Evolutionary conservation across 2,329 filamentous ascomycete genomes (phyloP), one percentile per base, ranked within the genome.

Genomic region (Aureobasidium sp.): DNA sequence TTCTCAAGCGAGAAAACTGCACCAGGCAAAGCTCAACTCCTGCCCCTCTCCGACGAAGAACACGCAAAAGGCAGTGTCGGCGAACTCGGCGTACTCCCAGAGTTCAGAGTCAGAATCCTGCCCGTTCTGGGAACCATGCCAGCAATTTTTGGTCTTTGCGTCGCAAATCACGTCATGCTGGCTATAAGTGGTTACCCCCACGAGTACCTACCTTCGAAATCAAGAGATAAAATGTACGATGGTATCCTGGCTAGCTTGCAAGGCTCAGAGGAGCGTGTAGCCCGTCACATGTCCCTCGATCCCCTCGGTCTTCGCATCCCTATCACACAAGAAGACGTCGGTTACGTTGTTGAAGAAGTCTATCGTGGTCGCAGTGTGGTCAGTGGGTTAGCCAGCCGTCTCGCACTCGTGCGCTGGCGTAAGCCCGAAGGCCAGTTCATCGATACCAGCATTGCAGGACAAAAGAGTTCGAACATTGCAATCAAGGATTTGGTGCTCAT

Each of bases 91-190:
- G 90, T 95, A 0, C 82, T 99, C 55, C 89, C 92, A 1, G 92
- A 96, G 71, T 99, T 99, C 74, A 83, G 94, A 29, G 90, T 96
- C 10, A 83, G 94, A n/a, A 99, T 99, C 62, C 76, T 99, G 9
- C 94, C 94, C 0, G 94, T 99, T 0, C 78, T 99, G 3, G 94
- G 94, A 0, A 99, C 94, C 0, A 97, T 99, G 92, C 94, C 94
- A 0, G 93, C 94, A 2, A 87, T 97, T 0, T 99, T 99, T 73
- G 94, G 94, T 9, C 89, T 97, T 61, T 89, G 88, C 0, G 85
- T 90, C 9, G 94, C 94, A 4, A 99, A 97, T 74, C 91, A 97
- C 71, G 85, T 97, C 63, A 93, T 99, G 66, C 82, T 96, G 61
- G 84, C 85, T 62, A 83, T 97, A 50, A 76, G 81, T 66, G 89